Percentiles rank a stretch among this genome's conserved stretches.
Conservation (phyloP, 2,329 filamentous ascomycete species). For the Fonsecaea multimorphosa region DNA sequence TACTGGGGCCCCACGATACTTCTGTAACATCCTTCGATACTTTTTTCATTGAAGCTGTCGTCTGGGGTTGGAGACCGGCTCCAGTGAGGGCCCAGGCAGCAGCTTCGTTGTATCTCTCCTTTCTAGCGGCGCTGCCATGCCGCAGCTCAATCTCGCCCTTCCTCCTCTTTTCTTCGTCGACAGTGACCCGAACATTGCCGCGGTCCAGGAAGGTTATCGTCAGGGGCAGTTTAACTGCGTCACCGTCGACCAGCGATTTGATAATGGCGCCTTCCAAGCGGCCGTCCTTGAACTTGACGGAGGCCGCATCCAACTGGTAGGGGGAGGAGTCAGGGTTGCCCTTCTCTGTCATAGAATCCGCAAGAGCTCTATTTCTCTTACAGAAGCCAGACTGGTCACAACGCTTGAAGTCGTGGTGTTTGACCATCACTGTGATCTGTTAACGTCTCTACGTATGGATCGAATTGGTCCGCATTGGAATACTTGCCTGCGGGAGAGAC, state of each 20-base stretch:
- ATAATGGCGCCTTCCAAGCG: constrained; percentile 79
- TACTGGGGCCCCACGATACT: constrained; percentile 77
- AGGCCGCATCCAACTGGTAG: constrained; percentile 75
- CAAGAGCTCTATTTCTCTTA: constrained; percentile 88
- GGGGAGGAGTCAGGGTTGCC: constrained; percentile 77
- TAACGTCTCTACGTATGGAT: constrained; percentile 9
- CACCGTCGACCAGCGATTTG: constrained; percentile 73
- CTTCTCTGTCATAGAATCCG: constrained; percentile 72
- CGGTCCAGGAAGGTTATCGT: constrained; percentile 88
- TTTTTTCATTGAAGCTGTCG: constrained; percentile 71
- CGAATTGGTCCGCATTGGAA: neutral
- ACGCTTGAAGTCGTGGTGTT: constrained; percentile 96
- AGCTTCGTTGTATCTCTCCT: constrained; percentile 93
- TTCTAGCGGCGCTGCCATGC: constrained; percentile 80
- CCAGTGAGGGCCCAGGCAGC: constrained; percentile 86
- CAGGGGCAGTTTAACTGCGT: constrained; percentile 79
- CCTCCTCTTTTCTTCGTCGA: constrained; percentile 89
- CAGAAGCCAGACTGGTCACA: constrained; percentile 97
- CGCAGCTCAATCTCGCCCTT: constrained; percentile 88
- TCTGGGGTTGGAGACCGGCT: constrained; percentile 71
- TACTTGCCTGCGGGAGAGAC: constrained; percentile 69
- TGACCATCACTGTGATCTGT: constrained; percentile 72
- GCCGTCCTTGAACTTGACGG: constrained; percentile 77
- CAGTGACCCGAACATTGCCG: constrained; percentile 81
- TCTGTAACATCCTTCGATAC: constrained; percentile 61